A percentile compares a stretch with the other conserved stretches of the same genome.
Conservation (phyloP, 495 filamentous ascomycete species). For the Tuber melanosporum region DNA sequence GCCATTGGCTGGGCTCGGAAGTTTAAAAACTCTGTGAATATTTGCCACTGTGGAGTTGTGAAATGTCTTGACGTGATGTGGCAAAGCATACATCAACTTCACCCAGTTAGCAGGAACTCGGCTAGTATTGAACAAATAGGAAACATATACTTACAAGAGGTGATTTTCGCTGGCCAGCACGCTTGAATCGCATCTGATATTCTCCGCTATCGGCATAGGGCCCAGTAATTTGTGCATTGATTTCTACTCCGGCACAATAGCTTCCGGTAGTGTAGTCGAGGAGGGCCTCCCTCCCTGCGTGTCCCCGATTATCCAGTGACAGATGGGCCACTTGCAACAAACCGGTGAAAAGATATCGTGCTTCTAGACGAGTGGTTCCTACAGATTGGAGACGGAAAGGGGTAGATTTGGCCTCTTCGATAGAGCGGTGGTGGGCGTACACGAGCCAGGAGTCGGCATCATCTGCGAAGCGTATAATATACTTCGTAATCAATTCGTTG, state of each 20-base stretch:
- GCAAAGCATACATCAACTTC: slow-evolving; percentile 78
- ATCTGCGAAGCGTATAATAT: not conserved
- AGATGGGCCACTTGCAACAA: slow-evolving; percentile 62
- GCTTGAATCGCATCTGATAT: slow-evolving; percentile 61
- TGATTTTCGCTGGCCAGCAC: slow-evolving; percentile 5
- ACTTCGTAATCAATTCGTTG: not conserved
- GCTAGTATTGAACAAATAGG: not conserved
- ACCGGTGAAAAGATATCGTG: slow-evolving; percentile 50
- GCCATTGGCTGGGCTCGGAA: slow-evolving; percentile 5
- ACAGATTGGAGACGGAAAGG: not conserved
- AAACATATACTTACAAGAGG: slow-evolving; percentile 21
- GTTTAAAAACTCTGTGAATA: slow-evolving; percentile 3
- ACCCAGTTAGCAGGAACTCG: not conserved
- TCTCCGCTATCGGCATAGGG: not conserved
- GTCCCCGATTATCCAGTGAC: slow-evolving; percentile 26
- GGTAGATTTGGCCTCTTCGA: not conserved
- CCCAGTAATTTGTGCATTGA: slow-evolving; percentile 58
- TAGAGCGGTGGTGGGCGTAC: not conserved
- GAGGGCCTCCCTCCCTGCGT: slow-evolving; percentile 55
- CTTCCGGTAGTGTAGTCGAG: slow-evolving; percentile 72
- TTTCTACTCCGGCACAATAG: slow-evolving; percentile 56
- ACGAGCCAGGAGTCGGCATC: not conserved
- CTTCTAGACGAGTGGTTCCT: slow-evolving; percentile 12
- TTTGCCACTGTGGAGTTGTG: slow-evolving; percentile 8
- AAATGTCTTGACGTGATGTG: slow-evolving; percentile 78